phyloP scores from a whole-genome alignment of 1,284 basidiomycete genomes.

The Somion occarium region DNA sequence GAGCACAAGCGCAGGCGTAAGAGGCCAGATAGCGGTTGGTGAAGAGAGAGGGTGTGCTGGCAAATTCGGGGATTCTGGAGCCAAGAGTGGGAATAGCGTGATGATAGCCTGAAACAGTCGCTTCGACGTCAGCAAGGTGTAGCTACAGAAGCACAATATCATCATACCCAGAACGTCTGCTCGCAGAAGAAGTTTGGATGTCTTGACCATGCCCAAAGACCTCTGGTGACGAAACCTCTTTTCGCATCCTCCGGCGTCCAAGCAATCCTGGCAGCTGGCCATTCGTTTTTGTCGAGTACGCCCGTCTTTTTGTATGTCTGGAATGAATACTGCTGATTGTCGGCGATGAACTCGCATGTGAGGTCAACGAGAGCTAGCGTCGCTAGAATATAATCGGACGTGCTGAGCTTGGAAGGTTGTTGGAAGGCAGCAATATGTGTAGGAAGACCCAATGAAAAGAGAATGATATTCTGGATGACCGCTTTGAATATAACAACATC shows the following conservation, averaged over 20 bases:
- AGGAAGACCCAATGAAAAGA: conserved; percentile 69
- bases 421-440: conserved; percentile 49
- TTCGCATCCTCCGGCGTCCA: conserved; percentile 67
- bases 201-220: conserved; percentile 81
- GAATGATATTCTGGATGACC: conserved; percentile 73
- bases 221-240: conserved; percentile 82
- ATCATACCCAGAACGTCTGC: conserved; percentile 80
- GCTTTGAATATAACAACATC: conserved; percentile 33
- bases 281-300: conserved; percentile 44
- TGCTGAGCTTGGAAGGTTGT: conserved; percentile 48
- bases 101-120: conserved; percentile 49
- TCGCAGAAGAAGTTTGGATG: conserved; percentile 94
- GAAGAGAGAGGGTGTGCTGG: conserved; percentile 24
- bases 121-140: background rate
- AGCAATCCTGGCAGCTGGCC: conserved; percentile 57
- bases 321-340: conserved; percentile 89
- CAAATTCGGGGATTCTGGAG: conserved; percentile 36
- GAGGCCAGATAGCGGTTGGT: conserved; percentile 31
- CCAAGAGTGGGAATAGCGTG: conserved; percentile 60
- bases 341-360: conserved; percentile 73
- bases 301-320: conserved; percentile 74
- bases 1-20: conserved; percentile 54
- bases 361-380: conserved; percentile 56
- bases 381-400: conserved; percentile 66
- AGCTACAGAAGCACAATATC: background rate